Evolutionary conservation across 257 asterid genomes (phyloP).

Genomic region (Echites panduratus): DNA sequence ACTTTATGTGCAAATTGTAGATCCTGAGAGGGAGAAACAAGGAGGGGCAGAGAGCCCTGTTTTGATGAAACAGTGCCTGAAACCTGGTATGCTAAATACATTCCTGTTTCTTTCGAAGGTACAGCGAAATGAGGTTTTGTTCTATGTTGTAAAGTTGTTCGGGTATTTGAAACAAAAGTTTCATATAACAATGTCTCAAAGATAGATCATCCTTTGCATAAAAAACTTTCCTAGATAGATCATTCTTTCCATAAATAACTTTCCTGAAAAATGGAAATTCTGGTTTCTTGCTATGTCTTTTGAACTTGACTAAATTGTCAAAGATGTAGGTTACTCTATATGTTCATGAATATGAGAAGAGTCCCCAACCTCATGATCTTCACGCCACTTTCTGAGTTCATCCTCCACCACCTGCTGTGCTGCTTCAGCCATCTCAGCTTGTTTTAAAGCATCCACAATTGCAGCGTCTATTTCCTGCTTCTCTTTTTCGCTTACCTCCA

Average conservation of each 20-base stretch:
- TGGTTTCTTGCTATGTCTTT: background rate
- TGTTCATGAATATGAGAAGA: background rate
- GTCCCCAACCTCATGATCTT: slow-evolving; percentile 4
- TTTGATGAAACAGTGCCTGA: background rate
- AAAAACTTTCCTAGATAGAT: background rate
- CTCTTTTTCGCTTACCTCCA: slow-evolving; percentile 17
- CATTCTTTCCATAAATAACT: background rate
- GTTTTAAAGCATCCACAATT: slow-evolving; percentile 21
- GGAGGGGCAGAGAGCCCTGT: background rate
- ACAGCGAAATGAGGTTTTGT: background rate
- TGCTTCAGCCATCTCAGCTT: slow-evolving; percentile 26
- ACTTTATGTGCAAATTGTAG: background rate
- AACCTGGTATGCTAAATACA: background rate
- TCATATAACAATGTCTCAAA: background rate
- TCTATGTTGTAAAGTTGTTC: background rate
- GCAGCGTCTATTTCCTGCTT: slow-evolving; percentile 18
- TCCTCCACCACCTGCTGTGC: slow-evolving; percentile 20
- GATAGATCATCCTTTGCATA: background rate
- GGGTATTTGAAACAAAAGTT: background rate
- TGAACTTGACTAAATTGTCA: background rate
- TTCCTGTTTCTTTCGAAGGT: background rate
- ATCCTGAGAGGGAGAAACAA: background rate
- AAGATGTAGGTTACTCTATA: background rate
- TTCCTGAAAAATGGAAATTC: slow-evolving; percentile 5
- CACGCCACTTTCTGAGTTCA: slow-evolving; percentile 21